Conservation (phyloP, 306 rosid species). For the Ammopiptanthus mongolicus region DNA sequence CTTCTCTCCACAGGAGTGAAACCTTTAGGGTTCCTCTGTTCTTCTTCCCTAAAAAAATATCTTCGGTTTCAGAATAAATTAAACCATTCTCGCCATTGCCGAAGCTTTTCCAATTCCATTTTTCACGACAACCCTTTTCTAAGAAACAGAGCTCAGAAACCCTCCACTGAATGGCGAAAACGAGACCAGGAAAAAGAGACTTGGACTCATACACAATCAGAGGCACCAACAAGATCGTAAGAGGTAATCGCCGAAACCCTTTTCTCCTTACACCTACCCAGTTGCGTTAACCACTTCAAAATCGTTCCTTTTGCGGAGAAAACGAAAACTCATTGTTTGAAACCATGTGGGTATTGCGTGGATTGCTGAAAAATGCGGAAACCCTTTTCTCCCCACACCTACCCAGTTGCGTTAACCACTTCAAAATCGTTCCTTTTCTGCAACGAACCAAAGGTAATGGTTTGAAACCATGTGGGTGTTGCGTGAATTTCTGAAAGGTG, state of each 20-base stretch:
- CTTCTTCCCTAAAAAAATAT: background rate
- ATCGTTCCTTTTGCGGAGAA: background rate
- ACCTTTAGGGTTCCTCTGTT: conserved; percentile 41
- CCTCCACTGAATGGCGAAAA: conserved; percentile 62
- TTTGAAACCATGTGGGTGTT: background rate
- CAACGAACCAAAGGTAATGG: background rate
- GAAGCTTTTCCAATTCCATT: conserved; percentile 1
- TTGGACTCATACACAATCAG: conserved; percentile 70
- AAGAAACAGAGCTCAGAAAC: background rate
- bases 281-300: background rate
- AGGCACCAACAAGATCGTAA: conserved; percentile 85
- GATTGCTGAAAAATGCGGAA: conserved; percentile 9
- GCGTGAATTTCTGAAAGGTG: conserved; percentile 11
- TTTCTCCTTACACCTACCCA: conserved; percentile 4
- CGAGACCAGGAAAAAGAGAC: conserved; percentile 69
- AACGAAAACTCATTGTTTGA: background rate
- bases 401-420: conserved; percentile 3
- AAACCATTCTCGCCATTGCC: conserved; percentile 4
- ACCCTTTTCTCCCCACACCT: background rate
- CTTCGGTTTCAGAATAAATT: conserved; percentile 26
- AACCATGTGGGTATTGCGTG: conserved; percentile 6
- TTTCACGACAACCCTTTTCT: background rate
- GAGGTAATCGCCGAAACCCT: conserved; percentile 49
- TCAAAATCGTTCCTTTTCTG: conserved; percentile 16
- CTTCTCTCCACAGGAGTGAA: background rate